Evolutionary conservation across 2,329 filamentous ascomycete genomes (phyloP), one percentile per base, ranked within the genome.

Genomic region (Aspergillus calidoustus): DNA sequence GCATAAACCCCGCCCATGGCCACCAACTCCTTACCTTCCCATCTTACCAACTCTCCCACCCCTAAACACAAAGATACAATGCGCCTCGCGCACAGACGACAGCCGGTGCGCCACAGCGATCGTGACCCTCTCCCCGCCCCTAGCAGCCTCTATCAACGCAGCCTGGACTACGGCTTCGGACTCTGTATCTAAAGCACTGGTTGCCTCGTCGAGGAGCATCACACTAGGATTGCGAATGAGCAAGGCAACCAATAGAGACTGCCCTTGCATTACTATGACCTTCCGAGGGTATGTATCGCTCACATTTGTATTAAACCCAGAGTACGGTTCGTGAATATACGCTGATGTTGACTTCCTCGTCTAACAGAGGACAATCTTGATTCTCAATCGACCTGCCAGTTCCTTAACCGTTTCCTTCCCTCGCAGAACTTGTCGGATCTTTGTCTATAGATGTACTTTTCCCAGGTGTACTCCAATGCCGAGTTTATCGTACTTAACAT

Each of bases 91-190:
- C 78, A 97, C 93, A 8, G 93, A 96, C 1, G 90, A 93, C 5
- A 97, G 84, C 68, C 92, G 87, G 79, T 97, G 93, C 31, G 93
- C 93, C 73, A 97, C 96, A 3, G 91, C 90, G 30, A 74, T 64
- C 6, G 68, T 69, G 0, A 69, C 72, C 15, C 64, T 58, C 1
- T 61, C 91, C 61, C 87, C 82, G 7, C 81, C 34, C 11, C 34
- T 8, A 11, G 34, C 34, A 13, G 34, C 34, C 34, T 38, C 34
- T 11, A 38, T 38, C 7, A 99, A 84, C 19, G 95, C 95, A 48
- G 91, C 91, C 76, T 98, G 95, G 1, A 99, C 94, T 9, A 96
- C 90, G 49, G 92, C 92, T 79, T 99, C 94, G 0, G 92, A 96
- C 73, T 95, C 94, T 22, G 94, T 97, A 72, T 99, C 95, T 0